Evolutionary conservation across 2,329 filamentous ascomycete species (phyloP), one percentile per base, ranked within the genome.

Genomic region (Aureobasidium sp.): DNA sequence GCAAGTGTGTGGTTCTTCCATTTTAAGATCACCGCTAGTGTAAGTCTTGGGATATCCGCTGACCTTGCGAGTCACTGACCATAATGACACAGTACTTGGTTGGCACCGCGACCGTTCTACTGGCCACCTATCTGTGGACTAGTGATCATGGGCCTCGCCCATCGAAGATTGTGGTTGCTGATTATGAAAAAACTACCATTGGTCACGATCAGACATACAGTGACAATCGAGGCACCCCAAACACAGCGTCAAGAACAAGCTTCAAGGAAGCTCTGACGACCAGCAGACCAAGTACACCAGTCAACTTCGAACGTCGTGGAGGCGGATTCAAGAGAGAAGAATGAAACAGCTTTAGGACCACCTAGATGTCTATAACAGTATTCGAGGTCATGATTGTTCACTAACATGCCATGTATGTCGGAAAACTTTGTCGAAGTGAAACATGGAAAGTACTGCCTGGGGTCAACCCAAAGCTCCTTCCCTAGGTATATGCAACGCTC

Each of bases 1-100:
- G 89, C 90, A 58, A 96, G 91, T 71, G 83, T 96, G 1, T 87
- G 85, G 75, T 88, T 96, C 67, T 96, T 97, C 72, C 83, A 92
- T 55, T 90, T 96, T 67, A 76, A 85, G 52, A 82, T 94, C 47
- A 89, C 88, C 0, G 70, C 80, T 29, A 84, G 85, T 66, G 91
- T 95, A 82, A 77, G 88, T 80, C 20, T 20, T 15, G n/a, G n/a
- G 27, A 62, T 20, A 29, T 20, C 8, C 13, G 20, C 17, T 29
- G 7, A n/a, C 27, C 15, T 10, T 9, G 13, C 26, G 3, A 32
- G 39, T 12, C 20, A 23, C 48, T 55, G 65, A 37, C 23, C 20
- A 27, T 39, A 7, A n/a, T 12, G 37, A 13, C 58, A 20, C 68
- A 97, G 92, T 96, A 96, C 73, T 70, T 96, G 41, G 64, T 91